phyloP scores from a whole-genome alignment of 306 rosid species.

The Coriaria nepalensis region DNA sequence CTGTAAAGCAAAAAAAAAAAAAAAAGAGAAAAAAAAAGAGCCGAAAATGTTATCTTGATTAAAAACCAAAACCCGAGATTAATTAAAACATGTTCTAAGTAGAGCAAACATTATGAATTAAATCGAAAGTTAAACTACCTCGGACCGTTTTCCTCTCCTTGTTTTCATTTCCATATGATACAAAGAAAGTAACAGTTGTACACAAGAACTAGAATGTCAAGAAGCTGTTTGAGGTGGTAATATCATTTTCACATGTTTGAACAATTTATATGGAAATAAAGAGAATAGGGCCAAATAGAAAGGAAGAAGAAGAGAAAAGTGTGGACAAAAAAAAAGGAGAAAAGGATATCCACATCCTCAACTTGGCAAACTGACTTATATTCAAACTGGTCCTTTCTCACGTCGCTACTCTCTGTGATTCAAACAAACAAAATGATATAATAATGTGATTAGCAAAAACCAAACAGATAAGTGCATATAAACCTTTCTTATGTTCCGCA shows the following conservation, averaged over 20 bases:
- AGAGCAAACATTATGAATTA: conserved; percentile 2
- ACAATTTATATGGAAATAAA: conserved; percentile 17
- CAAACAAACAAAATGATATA: conserved; percentile 12
- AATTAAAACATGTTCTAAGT: neutral
- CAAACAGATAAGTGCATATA: neutral
- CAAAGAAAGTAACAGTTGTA: neutral
- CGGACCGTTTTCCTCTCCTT: conserved; percentile 51
- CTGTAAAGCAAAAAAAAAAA: conserved; percentile 32
- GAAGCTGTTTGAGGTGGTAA: neutral
- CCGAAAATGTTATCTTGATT: conserved; percentile 5
- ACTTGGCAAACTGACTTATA: conserved; percentile 42
- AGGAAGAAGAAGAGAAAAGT: conserved; percentile 48
- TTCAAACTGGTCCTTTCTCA: conserved; percentile 39
- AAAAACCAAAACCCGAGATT: conserved; percentile 4
- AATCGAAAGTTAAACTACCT: conserved; percentile 34
- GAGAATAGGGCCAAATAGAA: conserved; percentile 28
- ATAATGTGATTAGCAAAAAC: conserved; percentile 2
- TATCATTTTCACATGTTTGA: conserved; percentile 9
- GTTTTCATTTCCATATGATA: conserved; percentile 37
- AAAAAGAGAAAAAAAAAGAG: conserved; percentile 11
- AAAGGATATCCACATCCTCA: conserved; percentile 41
- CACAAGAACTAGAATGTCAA: conserved; percentile 11
- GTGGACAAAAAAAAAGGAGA: conserved; percentile 24
- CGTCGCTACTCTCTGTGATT: conserved; percentile 27
- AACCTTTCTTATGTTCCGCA: conserved; percentile 5